Base-by-base conservation (phyloP, 495 filamentous ascomycete genomes). In the Hypoxylon intermedium region DNA sequence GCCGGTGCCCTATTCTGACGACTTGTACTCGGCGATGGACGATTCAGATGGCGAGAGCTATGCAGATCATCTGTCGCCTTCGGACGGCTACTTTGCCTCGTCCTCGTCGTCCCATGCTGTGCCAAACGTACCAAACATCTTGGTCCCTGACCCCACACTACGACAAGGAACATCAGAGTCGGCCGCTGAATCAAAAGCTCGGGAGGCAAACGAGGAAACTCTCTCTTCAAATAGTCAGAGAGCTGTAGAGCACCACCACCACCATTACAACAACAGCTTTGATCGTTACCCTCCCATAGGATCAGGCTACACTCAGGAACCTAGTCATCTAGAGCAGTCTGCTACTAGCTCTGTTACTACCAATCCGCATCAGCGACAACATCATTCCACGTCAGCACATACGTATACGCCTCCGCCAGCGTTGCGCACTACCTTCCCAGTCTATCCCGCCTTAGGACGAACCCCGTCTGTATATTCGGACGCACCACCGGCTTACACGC, bases 401-500 rank as follows among this genome's bases (percentile, higher is more conserved):
- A 71, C 68, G 60, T 56, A 67, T 20, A 48, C 57, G 18, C 63
- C 53, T 26, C 66, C 67, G 63, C 70, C 69, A 70, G 28, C 60
- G 15, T 51, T 60, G n/a, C 47, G 48, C 4, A 43, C 26, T n/a
- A 24, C 49, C 30, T 37, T 52, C 21, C 41, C 26, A 40, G 18
- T 9, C 11, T 54, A 56, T 16, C 38, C 44, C 24, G 50, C 37
- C 28, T 40, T 49, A 40, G 47, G 55, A 5, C 40, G 62, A 30
- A 62, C 67, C 1, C 52, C 63, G 31, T 67, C 71, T 26, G 30
- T 74, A 52, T 76, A 74, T 43, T 66, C 68, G 11, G 76, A 81
- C 23, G 76, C 75, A 3, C 78, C 77, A 13, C 78, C 78, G 1
- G 77, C 77, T 0, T 81, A 79, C 54, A 75, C 75, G 2, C 75